A percentile compares a stretch with the other conserved stretches of the same genome.
Evolutionary conservation across 164 flowering plant species (phyloP).

Genomic region (Vitis riparia): DNA sequence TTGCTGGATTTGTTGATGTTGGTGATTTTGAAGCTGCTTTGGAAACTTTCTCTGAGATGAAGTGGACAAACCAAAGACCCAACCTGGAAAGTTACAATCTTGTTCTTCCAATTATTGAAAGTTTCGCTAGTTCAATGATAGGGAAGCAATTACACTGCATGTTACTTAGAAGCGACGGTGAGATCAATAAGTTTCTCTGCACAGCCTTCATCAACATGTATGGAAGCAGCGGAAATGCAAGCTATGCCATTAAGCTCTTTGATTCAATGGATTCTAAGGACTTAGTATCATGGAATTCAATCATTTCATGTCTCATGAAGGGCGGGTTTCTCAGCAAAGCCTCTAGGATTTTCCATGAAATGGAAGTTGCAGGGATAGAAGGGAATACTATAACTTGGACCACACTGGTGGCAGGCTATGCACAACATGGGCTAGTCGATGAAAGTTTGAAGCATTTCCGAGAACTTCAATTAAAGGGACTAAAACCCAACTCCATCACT

Average conservation of each 20-base stretch:
- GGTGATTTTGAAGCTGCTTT: constrained; percentile 22
- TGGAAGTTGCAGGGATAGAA: constrained; percentile 22
- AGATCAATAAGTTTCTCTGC: constrained; percentile 25
- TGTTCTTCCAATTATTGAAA: constrained; percentile 19
- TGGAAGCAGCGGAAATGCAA: constrained; percentile 19
- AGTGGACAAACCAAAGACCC: constrained; percentile 21
- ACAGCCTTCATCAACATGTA: constrained; percentile 32
- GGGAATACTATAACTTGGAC: constrained; percentile 33
- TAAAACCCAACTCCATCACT: constrained; percentile 32
- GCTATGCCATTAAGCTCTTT: constrained; percentile 25
- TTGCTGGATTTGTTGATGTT: constrained; percentile 17
- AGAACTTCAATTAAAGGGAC: constrained; percentile 22
- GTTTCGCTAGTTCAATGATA: constrained; percentile 5
- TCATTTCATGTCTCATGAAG: constrained; percentile 26
- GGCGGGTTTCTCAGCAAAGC: constrained; percentile 26
- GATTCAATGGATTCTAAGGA: constrained; percentile 22
- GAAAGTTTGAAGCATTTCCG: constrained; percentile 28
- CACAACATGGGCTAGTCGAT: constrained; percentile 24
- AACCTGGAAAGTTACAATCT: constrained; percentile 10
- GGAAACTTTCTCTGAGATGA: constrained; percentile 22
- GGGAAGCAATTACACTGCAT: constrained; percentile 31
- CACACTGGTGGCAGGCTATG: constrained; percentile 28
- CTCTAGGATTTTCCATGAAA: constrained; percentile 21
- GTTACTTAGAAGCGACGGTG: constrained; percentile 16
- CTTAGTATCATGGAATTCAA: constrained; percentile 29